Percentiles rank a stretch among this genome's conserved stretches.
These are phyloP conservation scores for Huntiella decipiens DNA, from an alignment of 2,329 filamentous ascomycete species.

Conservation along the genomic window DNA sequence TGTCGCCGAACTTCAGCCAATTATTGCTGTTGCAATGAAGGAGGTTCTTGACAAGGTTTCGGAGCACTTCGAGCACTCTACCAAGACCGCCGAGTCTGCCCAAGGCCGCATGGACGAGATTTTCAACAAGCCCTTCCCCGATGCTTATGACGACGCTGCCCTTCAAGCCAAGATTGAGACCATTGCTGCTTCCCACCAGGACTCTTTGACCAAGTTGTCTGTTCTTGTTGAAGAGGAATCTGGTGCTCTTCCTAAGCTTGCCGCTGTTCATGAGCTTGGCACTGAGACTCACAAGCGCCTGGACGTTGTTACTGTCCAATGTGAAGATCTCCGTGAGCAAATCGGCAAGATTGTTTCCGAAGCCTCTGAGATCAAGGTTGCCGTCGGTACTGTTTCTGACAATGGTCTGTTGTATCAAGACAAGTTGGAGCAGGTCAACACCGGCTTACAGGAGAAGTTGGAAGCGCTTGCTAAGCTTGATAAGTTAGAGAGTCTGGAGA, in stretches of 20 bases:
- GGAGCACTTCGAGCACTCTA: constrained; percentile 77
- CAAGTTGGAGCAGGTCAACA: constrained; percentile 8
- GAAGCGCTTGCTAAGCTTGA: constrained; percentile 8
- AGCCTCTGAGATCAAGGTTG: constrained; percentile 8
- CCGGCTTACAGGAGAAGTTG: constrained; percentile 6
- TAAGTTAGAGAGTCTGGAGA: constrained; percentile 5
- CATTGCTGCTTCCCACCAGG: constrained; percentile 9
- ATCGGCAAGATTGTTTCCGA: constrained; percentile 5
- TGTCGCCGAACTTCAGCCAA: constrained; percentile 66
- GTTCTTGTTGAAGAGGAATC: constrained; percentile 7
- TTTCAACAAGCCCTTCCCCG: constrained; percentile 35
- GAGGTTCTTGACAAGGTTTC: constrained; percentile 69
- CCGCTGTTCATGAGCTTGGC: constrained; percentile 3
- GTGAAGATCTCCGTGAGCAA: constrained; percentile 9
- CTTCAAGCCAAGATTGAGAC: constrained; percentile 14
- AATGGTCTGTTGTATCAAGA: constrained; percentile 10
- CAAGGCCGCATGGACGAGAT: constrained; percentile 40
- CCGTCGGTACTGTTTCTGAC: constrained; percentile 5
- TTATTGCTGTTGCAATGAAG: constrained; percentile 69
- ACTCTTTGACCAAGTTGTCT: constrained; percentile 7
- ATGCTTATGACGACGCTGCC: constrained; percentile 39
- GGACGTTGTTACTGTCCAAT: constrained; percentile 8
- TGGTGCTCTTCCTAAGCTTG: constrained; percentile 6
- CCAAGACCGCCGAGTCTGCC: constrained; percentile 38
- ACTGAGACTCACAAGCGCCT: constrained; percentile 10